phyloP scores from a whole-genome alignment of 176 grass and related monocot species.

The Carex myosuroides region DNA sequence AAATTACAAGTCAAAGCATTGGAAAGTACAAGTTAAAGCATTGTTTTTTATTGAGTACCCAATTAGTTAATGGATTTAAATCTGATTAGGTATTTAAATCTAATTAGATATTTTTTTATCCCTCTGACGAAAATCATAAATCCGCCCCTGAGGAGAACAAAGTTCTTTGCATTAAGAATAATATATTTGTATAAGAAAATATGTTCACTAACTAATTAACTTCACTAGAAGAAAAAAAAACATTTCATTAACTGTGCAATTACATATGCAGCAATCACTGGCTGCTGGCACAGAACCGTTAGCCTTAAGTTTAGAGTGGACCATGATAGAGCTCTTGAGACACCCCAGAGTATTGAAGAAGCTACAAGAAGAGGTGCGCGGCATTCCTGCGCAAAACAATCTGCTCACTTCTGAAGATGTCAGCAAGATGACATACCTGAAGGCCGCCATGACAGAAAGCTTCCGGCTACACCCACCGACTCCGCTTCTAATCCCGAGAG shows the following conservation, averaged over 20 bases:
- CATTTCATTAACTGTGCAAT: constrained; percentile 18
- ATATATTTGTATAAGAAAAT: neutral
- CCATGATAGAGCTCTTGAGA: constrained; percentile 32
- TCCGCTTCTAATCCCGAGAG: constrained; percentile 30
- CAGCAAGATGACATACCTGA: constrained; percentile 19
- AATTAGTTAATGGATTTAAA: no score
- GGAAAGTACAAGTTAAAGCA: no score
- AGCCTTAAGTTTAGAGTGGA: constrained; percentile 14
- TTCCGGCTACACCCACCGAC: constrained; percentile 32
- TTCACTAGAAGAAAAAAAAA: neutral
- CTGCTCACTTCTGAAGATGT: neutral
- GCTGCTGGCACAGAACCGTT: constrained; percentile 29
- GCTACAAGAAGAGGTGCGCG: neutral
- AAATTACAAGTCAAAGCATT: no score
- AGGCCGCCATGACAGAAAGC: constrained; percentile 38
- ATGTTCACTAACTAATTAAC: neutral
- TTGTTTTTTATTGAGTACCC: no score
- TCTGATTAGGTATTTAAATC: no score
- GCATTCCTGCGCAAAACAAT: neutral
- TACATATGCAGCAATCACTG: constrained; percentile 20
- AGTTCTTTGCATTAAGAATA: no score
- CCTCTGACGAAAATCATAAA: no score
- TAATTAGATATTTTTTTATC: no score
- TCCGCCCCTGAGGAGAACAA: no score
- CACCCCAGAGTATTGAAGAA: constrained; percentile 21